Evolutionary conservation across 2,329 filamentous ascomycete genomes (phyloP).

Genomic region (Calycina marina): DNA sequence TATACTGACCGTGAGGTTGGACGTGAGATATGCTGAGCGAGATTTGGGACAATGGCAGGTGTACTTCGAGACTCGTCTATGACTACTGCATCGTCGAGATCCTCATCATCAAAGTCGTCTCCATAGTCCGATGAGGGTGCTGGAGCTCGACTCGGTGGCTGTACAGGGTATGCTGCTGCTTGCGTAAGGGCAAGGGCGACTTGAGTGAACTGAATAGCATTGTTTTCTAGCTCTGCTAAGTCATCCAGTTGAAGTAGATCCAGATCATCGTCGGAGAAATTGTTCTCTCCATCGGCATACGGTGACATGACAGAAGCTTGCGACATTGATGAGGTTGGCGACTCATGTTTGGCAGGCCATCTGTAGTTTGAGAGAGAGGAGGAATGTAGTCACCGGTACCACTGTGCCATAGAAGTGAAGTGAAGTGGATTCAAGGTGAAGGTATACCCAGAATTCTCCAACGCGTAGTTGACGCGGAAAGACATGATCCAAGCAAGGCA

Average conservation of each 20-base stretch:
- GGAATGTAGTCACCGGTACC: too few relatives aligned
- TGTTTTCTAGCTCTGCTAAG: conserved; percentile 47
- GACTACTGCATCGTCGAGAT: conserved; percentile 41
- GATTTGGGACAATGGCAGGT: conserved; percentile 7
- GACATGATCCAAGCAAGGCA: too few relatives aligned
- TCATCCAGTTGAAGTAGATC: conserved; percentile 42
- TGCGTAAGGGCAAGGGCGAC: conserved; percentile 12
- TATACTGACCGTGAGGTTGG: neutral
- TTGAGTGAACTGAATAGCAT: conserved; percentile 43
- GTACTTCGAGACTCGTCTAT: conserved; percentile 22
- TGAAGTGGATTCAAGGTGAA: too few relatives aligned
- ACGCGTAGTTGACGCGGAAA: too few relatives aligned
- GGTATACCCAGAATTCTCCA: too few relatives aligned
- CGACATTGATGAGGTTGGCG: too few relatives aligned
- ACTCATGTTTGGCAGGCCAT: too few relatives aligned
- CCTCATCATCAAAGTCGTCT: conserved; percentile 22
- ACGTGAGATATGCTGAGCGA: neutral
- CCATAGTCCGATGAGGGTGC: conserved; percentile 25
- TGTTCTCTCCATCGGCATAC: conserved; percentile 31
- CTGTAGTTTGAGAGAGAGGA: too few relatives aligned
- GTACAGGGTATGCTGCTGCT: conserved; percentile 8
- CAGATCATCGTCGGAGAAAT: conserved; percentile 49
- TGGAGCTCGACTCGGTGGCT: conserved; percentile 6
- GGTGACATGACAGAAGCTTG: too few relatives aligned
- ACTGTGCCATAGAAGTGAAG: too few relatives aligned